A percentile compares a stretch with the other conserved stretches of the same genome.
phyloP scores from a whole-genome alignment of 176 grass and related monocot genomes.

The Puya raimondii region DNA sequence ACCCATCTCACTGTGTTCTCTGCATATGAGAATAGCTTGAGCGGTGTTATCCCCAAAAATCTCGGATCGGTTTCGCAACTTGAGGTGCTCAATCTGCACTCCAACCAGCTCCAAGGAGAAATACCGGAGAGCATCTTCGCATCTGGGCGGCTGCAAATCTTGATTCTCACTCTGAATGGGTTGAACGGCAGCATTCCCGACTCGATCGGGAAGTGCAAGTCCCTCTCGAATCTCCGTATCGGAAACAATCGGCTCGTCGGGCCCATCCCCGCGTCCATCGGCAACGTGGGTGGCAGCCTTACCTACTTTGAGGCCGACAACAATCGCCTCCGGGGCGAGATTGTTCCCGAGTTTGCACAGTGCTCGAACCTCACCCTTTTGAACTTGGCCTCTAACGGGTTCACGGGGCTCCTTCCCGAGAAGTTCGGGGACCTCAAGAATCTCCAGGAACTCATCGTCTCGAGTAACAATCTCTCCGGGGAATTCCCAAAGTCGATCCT shows the following conservation, averaged over 20 bases:
- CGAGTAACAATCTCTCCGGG: slow-evolving; percentile 48
- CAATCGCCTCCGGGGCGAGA: slow-evolving; percentile 61
- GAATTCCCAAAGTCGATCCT: slow-evolving; percentile 55
- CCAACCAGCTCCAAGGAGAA: slow-evolving; percentile 60
- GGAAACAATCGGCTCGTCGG: slow-evolving; percentile 66
- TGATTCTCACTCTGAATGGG: slow-evolving; percentile 72
- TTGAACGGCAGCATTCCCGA: slow-evolving; percentile 71
- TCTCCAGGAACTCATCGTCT: slow-evolving; percentile 75
- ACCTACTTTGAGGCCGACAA: slow-evolving; percentile 84
- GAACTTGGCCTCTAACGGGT: slow-evolving; percentile 62
- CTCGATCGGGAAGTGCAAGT: slow-evolving; percentile 41
- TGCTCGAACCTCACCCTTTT: slow-evolving; percentile 86
- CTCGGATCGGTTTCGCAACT: slow-evolving; percentile 52
- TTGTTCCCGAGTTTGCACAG: slow-evolving; percentile 49
- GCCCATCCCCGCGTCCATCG: slow-evolving; percentile 50
- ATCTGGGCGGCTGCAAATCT: slow-evolving; percentile 45
- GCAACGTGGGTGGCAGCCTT: slow-evolving; percentile 52
- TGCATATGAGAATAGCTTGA: slow-evolving; percentile 73
- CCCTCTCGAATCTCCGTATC: slow-evolving; percentile 72
- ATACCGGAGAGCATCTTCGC: slow-evolving; percentile 70
- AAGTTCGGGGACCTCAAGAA: slow-evolving; percentile 53
- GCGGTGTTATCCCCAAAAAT: slow-evolving; percentile 45
- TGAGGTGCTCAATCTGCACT: slow-evolving; percentile 76
- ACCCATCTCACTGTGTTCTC: slow-evolving; percentile 55
- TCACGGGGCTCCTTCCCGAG: slow-evolving; percentile 49